Percentiles rank a stretch among this genome's conserved stretches.
Evolutionary conservation across 139 green algal species (phyloP).

Genomic region (Mesostigma viride): DNA sequence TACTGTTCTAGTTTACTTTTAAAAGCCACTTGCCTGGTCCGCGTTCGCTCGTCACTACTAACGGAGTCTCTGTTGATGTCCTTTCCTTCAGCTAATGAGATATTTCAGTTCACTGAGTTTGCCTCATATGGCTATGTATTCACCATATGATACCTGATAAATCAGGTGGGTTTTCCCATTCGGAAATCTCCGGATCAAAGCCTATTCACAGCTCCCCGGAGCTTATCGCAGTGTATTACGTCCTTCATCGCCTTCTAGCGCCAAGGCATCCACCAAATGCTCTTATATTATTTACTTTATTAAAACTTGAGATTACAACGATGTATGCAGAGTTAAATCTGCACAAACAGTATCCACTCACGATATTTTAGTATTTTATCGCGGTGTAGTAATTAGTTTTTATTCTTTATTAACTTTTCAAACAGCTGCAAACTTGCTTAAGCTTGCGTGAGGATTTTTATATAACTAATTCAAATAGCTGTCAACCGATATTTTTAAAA

Average conservation of each 20-base stretch:
- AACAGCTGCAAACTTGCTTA: no score
- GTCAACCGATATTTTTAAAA: no score
- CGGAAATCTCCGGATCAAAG: constrained; percentile 43
- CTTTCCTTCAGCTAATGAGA: constrained; percentile 57
- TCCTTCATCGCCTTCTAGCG: constrained; percentile 8
- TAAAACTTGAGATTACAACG: no score
- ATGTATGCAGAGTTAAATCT: no score
- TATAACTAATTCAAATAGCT: no score
- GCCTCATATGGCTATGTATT: constrained; percentile 29
- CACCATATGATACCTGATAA: constrained; percentile 15
- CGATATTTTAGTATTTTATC: no score
- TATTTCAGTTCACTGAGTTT: constrained; percentile 50
- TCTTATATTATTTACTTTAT: constrained; percentile 6
- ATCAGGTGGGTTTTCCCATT: constrained; percentile 33
- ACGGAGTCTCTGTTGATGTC: constrained; percentile 54
- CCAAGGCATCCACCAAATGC: constrained; percentile 16
- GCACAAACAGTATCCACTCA: no score
- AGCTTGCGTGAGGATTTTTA: no score
- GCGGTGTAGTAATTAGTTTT: no score
- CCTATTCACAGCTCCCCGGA: constrained; percentile 33
- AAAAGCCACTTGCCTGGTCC: no score
- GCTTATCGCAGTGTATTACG: constrained; percentile 33
- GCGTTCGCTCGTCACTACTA: constrained; percentile 56
- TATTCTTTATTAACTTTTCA: no score
- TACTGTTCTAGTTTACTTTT: constrained; percentile 15